Conservation (phyloP, 164 flowering plant genomes). For the Cinnamomum micranthum region DNA sequence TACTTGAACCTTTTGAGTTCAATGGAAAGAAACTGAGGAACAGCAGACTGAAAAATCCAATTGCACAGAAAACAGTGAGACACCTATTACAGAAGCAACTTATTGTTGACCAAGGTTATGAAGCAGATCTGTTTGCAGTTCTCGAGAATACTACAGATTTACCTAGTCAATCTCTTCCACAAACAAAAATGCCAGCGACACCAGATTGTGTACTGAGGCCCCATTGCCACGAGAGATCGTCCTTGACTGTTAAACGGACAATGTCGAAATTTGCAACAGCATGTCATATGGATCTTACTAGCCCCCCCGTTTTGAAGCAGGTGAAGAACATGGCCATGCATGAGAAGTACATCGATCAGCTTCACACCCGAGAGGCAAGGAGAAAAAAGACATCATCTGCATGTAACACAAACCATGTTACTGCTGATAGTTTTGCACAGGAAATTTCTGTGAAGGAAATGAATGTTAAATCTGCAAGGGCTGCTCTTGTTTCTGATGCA, state of each 20-base stretch:
- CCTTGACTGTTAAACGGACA: conserved; percentile 31
- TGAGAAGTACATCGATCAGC: conserved; percentile 78
- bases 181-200: conserved; percentile 27
- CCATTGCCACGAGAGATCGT: conserved; percentile 23
- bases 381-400: conserved; percentile 37
- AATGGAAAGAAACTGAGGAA: conserved; percentile 30
- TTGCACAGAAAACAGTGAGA: conserved; percentile 52
- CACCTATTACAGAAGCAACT: conserved; percentile 49
- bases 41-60: conserved; percentile 32
- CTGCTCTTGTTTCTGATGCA: conserved; percentile 13
- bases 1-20: conserved; percentile 37
- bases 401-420: conserved; percentile 14
- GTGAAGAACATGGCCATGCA: conserved; percentile 72
- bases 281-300: conserved; percentile 28
- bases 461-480: conserved; percentile 13
- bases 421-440: conserved; percentile 16
- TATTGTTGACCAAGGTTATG: conserved; percentile 32
- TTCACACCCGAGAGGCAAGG: conserved; percentile 69
- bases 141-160: conserved; percentile 47
- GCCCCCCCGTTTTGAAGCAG: conserved; percentile 79
- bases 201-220: conserved; percentile 31
- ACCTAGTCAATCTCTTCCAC: conserved; percentile 18
- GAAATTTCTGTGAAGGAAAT: conserved; percentile 14
- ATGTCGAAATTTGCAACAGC: conserved; percentile 34
- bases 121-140: conserved; percentile 57